These are phyloP conservation scores for Diversispora eburnea DNA, from an alignment of 192 early-diverging fungal genomes.

Conservation along the genomic window DNA sequence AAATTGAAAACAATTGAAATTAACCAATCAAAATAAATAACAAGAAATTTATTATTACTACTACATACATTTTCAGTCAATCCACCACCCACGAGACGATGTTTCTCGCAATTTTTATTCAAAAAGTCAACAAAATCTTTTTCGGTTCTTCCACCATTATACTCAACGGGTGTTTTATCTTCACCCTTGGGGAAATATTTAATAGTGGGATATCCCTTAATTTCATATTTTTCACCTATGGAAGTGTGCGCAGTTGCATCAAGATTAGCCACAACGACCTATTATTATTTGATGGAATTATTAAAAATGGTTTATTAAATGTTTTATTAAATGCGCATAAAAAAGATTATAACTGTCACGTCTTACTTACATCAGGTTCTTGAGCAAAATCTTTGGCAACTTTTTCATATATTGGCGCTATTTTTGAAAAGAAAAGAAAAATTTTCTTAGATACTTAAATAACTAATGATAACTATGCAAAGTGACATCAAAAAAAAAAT, in stretches of 20 bases:
- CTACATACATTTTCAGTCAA: slow-evolving; percentile 53
- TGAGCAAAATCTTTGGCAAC: slow-evolving; percentile 74
- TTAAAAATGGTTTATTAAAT: no score
- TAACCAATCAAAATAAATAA: slow-evolving; percentile 32
- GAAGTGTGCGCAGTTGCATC: slow-evolving; percentile 71
- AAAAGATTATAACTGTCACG: background rate
- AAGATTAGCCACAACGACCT: slow-evolving; percentile 82
- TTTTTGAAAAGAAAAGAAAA: background rate
- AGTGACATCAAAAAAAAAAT: background rate
- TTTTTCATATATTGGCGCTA: slow-evolving; percentile 88
- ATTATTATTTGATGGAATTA: background rate
- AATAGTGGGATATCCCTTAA: slow-evolving; percentile 87
- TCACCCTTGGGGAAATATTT: slow-evolving; percentile 75
- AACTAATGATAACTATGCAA: background rate
- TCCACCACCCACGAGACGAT: slow-evolving; percentile 70
- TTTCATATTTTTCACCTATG: slow-evolving; percentile 61
- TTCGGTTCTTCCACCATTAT: slow-evolving; percentile 69
- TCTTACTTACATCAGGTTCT: slow-evolving; percentile 63
- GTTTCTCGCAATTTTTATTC: slow-evolving; percentile 79
- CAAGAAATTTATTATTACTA: background rate
- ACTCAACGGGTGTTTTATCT: slow-evolving; percentile 57
- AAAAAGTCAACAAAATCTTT: slow-evolving; percentile 74
- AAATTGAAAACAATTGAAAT: slow-evolving; percentile 29
- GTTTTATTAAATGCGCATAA: background rate
- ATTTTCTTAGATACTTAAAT: slow-evolving; percentile 14